Percentiles rank a stretch among this genome's conserved stretches.
phyloP scores from a whole-genome alignment of 495 filamentous ascomycete species.

The Delitschia confertaspora region DNA sequence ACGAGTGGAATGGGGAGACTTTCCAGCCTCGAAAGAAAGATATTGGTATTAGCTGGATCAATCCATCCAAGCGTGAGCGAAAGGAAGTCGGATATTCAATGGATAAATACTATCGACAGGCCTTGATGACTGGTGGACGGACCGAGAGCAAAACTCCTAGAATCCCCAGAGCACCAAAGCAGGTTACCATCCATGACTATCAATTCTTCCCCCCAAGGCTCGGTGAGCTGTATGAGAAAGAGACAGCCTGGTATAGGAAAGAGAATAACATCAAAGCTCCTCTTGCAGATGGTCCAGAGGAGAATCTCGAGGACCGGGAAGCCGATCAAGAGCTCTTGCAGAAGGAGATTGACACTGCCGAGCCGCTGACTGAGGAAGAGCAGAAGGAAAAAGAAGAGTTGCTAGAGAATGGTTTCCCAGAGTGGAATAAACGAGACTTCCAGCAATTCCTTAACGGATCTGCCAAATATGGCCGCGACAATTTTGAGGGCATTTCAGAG shows the following conservation, averaged over 20 bases:
- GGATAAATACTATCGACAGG: conserved; percentile 96
- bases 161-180: conserved; percentile 90
- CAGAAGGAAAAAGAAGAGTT: conserved; percentile 71
- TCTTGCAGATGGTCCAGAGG: conserved; percentile 73
- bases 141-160: conserved; percentile 87
- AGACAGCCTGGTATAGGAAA: conserved; percentile 92
- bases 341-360: conserved; percentile 83
- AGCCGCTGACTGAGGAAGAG: conserved; percentile 82
- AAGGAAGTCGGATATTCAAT: conserved; percentile 98
- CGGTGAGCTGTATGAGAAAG: conserved; percentile 84
- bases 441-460: conserved; percentile 95
- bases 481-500: conserved; percentile 72
- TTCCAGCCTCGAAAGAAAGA: conserved; percentile 89
- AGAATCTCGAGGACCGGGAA: conserved; percentile 71
- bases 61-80: conserved; percentile 94
- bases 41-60: conserved; percentile 94
- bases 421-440: conserved; percentile 96
- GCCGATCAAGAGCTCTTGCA: conserved; percentile 84
- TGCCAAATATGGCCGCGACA: conserved; percentile 78
- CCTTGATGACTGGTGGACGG: conserved; percentile 73
- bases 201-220: conserved; percentile 87
- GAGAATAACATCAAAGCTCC: conserved; percentile 90
- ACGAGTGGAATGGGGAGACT: conserved; percentile 97
- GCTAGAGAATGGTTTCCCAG: conserved; percentile 74
- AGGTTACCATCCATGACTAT: conserved; percentile 85